phyloP scores from a whole-genome alignment of 1,284 basidiomycete species.

The Cryptococcus deneoformans region DNA sequence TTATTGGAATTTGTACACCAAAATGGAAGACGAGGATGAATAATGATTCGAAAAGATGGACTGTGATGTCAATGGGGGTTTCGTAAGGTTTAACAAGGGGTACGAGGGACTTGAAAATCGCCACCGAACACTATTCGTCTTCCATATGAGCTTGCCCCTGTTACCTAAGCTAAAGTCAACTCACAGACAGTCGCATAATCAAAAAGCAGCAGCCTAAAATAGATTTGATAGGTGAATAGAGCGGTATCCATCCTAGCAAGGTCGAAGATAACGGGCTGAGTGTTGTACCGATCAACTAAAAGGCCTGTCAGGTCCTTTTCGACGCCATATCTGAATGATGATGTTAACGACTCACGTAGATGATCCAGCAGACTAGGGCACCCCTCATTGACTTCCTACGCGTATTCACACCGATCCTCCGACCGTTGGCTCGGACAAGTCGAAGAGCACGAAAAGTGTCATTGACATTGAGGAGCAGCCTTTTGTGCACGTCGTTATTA shows the following conservation, averaged over 20 bases:
- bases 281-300: conserved; percentile 19
- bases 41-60: conserved; percentile 26
- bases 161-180: background rate
- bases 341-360: conserved; percentile 25
- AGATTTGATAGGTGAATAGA: conserved; percentile 30
- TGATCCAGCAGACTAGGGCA: conserved; percentile 30
- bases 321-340: background rate
- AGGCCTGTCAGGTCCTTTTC: background rate
- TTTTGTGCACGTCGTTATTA: conserved; percentile 10
- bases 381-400: conserved; percentile 29
- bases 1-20: conserved; percentile 7
- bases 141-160: background rate
- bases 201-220: conserved; percentile 19
- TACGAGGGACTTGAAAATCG: conserved; percentile 21
- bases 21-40: conserved; percentile 19
- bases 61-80: conserved; percentile 35
- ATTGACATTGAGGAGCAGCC: conserved; percentile 26
- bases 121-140: conserved; percentile 19
- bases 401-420: conserved; percentile 26
- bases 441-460: conserved; percentile 37
- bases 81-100: conserved; percentile 29
- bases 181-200: conserved; percentile 25
- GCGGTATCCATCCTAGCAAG: conserved; percentile 35
- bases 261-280: conserved; percentile 11
- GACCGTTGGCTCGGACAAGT: conserved; percentile 26